Percentiles rank a stretch among this genome's conserved stretches.
Conservation (phyloP, 768 basidiomycete genomes). For the Tubosaeta sp. region DNA sequence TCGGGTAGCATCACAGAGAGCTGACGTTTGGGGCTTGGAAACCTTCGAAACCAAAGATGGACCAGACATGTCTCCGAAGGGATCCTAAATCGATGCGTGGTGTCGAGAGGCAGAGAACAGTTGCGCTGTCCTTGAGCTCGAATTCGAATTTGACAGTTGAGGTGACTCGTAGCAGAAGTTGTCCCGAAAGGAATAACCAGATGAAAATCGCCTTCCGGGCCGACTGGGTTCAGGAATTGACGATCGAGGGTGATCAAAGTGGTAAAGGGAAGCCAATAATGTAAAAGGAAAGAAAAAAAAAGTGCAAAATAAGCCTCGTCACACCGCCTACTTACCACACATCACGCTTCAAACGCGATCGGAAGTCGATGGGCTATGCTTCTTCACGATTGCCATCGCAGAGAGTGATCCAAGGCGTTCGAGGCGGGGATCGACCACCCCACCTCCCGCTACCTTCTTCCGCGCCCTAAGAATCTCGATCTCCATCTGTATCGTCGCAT, state of each 20-base stretch:
- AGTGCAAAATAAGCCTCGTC: neutral
- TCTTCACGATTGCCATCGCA: neutral
- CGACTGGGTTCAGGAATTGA: too few species aligned
- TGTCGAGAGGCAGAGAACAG: too few species aligned
- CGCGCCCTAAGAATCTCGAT: slow-evolving; percentile 6
- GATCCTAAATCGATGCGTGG: too few species aligned
- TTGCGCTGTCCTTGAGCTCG: too few species aligned
- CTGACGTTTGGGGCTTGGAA: too few species aligned
- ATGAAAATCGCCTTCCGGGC: neutral
- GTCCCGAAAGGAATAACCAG: too few species aligned
- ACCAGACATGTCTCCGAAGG: too few species aligned
- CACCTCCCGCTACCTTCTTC: neutral
- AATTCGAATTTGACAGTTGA: too few species aligned
- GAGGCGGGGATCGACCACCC: neutral
- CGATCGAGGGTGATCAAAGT: neutral
- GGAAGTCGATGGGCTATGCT: neutral
- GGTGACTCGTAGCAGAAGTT: too few species aligned
- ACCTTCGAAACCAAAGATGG: too few species aligned
- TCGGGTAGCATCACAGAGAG: too few species aligned
- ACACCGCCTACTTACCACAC: neutral
- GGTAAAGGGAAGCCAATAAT: neutral
- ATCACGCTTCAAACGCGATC: neutral
- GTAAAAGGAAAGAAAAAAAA: neutral
- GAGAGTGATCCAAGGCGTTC: neutral
- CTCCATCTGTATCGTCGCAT: slow-evolving; percentile 1